Base-by-base conservation (phyloP, 2,329 filamentous ascomycete species). In the Raffaelea ambrosiae region DNA sequence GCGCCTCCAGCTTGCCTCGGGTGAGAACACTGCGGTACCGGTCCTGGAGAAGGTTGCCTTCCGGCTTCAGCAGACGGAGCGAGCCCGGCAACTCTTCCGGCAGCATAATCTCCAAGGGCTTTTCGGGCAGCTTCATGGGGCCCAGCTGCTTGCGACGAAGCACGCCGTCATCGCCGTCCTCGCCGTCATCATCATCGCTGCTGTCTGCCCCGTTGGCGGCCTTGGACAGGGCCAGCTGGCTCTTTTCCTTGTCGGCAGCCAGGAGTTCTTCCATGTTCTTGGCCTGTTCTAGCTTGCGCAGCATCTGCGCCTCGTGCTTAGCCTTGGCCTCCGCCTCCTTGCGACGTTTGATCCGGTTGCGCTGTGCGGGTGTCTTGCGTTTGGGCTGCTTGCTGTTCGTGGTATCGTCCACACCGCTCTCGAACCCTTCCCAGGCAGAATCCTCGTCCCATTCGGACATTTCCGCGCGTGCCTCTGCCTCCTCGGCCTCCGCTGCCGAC, bases 11-110 rank as follows among this genome's bases (percentile, higher is more conserved):
- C 69, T 93, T 95, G 51, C 93, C 93, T 53, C 89, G 81, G 31
- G 97, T 77, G 53, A 97, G 72, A 67, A 97, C 73, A 63, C 80
- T 97, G 53, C 93, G 76, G 71, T 95, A 97, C 44, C 93, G 78
- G 60, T 98, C 93, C 56, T 88, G 88, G 57, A 98, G 73, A 36
- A 96, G 70, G 62, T 96, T 97, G n/a, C 93, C 93, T 66, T 98
- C 93, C 0, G 93, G 93, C 66, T 91, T 95, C 55, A 95, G 68
- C 61, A 89, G 66, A 60, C 93, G 67, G 59, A 96, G 68, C 44
- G 88, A 83, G 60, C 95, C 79, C 66, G 95, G 76, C 59, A 93
- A 66, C 70, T 98, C 80, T 67, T 97, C 81, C 38, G 88, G 77
- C 52, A 96, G 66, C 52, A 96, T 74, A 57, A 96, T 64, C 66